Evolutionary conservation across 1,284 basidiomycete genomes (phyloP), one percentile per base, ranked within the genome.

Genomic region (Sanghuangporus baumii): DNA sequence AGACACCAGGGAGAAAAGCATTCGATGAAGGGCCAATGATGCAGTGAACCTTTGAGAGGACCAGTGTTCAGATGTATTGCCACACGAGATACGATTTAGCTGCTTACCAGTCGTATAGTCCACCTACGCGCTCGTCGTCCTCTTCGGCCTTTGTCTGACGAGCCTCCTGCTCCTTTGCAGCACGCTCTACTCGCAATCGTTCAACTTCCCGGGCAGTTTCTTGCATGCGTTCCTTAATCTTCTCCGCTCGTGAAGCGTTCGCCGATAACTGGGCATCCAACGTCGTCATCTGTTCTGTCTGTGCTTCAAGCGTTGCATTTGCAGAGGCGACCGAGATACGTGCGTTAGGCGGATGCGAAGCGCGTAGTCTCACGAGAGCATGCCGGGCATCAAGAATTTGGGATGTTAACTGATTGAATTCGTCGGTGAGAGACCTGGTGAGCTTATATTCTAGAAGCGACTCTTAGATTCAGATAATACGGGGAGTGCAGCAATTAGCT

Each of bases 371-470:
- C 8, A 87, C 87, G 43, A 94, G 78, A 5, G 88, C 83, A 2
- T 93, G 81, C 46, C 89, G 86, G 51, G 91, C 85, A 69, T 94
- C 91, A 59, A 91, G 81, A 66, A 94, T 91, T 71, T 89, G 82
- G 67, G 89, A 87, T 14, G 86, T 81, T 2, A 92, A 80, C 0
- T 77, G 69, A 18, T 82, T 75, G 2, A 87, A 85, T 66, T 85
- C 83, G 7, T 79, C 74, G 0, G 85, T 81, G 6, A 83, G 71
- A 2, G 76, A 71, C 51, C 81, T 82, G 0, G 84, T 80, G 66
- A 79, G 81, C 52, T 76, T 71, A 67, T 86, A 88, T 66, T 89
- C 89, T 89, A 62, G 5, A 4, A 31, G 16, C 14, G 20, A 41
- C 20, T 34, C 55, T 43, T 60, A 16, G 6, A 37, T 54, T 14